Evolutionary conservation across 1,139 yeast genomes (phyloP), one percentile per base, ranked within the genome.

Genomic region (Diutina sp.): DNA sequence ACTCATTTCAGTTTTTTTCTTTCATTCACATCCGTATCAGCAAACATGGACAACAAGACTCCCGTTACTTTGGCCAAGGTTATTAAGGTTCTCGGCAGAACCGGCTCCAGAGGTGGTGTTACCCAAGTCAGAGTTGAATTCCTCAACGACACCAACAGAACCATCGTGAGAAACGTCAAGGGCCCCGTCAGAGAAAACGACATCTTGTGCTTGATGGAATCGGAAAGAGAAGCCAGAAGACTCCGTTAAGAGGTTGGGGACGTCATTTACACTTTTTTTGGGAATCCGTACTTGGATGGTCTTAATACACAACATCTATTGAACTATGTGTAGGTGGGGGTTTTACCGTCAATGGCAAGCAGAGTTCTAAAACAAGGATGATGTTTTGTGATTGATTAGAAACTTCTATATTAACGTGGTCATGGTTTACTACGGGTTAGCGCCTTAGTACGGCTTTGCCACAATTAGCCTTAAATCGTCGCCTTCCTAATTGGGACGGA

Each of bases 41-140:
- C 46, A 44, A 50, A 50, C 25, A 50, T 50, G 91, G 93, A 86
- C 78, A 79, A 90, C 74, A 87, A 87, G 79, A 85, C 93, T 79
- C 97, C 96, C 78, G 97, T 91, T 73, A 93, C 96, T 82, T 89
- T 93, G 80, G 99, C 98, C 78, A 91, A 90, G 84, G 98, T 93
- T 76, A 90, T 89, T 82, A 93, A 93, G 85, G 98, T 93, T 79
- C 86, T 93, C 79, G 98, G 98, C 78, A 90, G 98, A 83, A 91
- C 98, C 85, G 98, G 97, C 76, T 91, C 97, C 76, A 91, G 98
- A 84, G 99, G 99, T 87, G 98, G 97, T 87, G 99, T 93, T 80
- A 93, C 98, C 80, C 99, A 93, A 82, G 98, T 93, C 78, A 91
- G 99, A 82, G 98, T 93, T 72, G 98, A 93, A 81, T 93, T 93